These are phyloP conservation scores for Schizophyllum commune DNA, from an alignment of 1,284 basidiomycete species.

Conservation along the genomic window DNA sequence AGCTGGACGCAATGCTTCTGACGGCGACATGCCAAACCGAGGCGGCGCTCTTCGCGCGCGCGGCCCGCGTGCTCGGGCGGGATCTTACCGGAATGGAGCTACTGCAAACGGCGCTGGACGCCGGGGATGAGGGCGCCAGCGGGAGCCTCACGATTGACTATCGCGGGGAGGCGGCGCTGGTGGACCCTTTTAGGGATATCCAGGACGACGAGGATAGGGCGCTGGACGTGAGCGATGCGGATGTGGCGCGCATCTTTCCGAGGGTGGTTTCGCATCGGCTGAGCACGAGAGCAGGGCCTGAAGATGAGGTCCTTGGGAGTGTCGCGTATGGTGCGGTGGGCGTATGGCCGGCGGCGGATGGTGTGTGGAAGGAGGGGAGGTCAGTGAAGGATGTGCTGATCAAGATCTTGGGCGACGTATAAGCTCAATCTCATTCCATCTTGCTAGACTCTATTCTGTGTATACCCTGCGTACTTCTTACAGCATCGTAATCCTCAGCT, in stretches of 20 bases:
- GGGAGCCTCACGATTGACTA: slow-evolving; percentile 5
- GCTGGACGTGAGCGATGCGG: slow-evolving; percentile 62
- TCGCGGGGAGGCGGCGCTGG: slow-evolving; percentile 1
- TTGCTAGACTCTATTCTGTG: too few relatives aligned
- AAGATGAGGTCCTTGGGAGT: slow-evolving; percentile 60
- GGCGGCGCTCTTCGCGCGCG: slow-evolving; percentile 52
- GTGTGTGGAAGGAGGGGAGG: slow-evolving; percentile 26
- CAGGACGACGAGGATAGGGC: slow-evolving; percentile 12
- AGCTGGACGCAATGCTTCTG: slow-evolving; percentile 61
- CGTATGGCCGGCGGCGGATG: slow-evolving; percentile 6
- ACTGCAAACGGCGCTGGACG: not conserved
- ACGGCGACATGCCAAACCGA: slow-evolving; percentile 52
- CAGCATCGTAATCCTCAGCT: too few relatives aligned
- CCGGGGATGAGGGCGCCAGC: slow-evolving; percentile 9
- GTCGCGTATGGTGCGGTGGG: slow-evolving; percentile 40
- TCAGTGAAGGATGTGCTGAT: slow-evolving; percentile 52
- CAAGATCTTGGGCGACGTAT: slow-evolving; percentile 46
- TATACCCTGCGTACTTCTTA: too few relatives aligned
- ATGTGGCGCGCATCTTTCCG: slow-evolving; percentile 62
- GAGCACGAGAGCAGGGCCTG: slow-evolving; percentile 54
- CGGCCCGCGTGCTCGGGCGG: slow-evolving; percentile 52
- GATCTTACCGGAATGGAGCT: slow-evolving; percentile 32
- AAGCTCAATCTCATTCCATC: not conserved
- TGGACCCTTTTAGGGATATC: not conserved
- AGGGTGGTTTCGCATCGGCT: slow-evolving; percentile 65